Base-by-base conservation (phyloP, 805 yeast genomes). In the Kodamaea hsintzibuensis region DNA sequence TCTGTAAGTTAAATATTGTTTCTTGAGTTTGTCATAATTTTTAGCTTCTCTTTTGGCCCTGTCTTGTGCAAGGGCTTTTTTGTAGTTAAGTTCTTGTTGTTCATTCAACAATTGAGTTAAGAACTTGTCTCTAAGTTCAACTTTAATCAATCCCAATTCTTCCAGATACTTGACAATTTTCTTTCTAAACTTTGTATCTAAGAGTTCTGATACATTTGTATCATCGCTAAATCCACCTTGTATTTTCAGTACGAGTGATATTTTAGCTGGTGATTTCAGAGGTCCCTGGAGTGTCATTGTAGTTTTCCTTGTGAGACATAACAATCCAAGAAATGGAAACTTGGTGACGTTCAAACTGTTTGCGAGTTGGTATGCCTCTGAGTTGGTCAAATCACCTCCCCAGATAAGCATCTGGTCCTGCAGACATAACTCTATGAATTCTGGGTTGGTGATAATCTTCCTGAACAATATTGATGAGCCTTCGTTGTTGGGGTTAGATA, bases 281-380 rank as follows among this genome's bases (percentile, higher is more conserved):
- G 83, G 78, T 0, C 88, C 88, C 17, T 78, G 76, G 0, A 85
- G 82, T 0, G 88, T 79, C 72, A 85, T 62, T 54, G 75, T 59
- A 64, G 76, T 78, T 13, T 76, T 74, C 49, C 84, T 80, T 14
- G 90, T 88, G 52, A 91, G 75, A 47, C 91, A 86, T 9, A 95
- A 67, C 10, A 92, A 71, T 0, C 93, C 96, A 35, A 89, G 67
- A 64, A 89, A 88, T n/a, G 99, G 99, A 62, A 86, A 85, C 58
- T 82, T 80, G 17, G 90, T 80, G 42, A 86, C 86, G 54, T 82
- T 81, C 55, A 92, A 79, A 39, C 86, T 83, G 63, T 88, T 85
- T 0, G 96, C 88, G 13, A 91, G 85, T 61, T 90, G 96, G 63
- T 82, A 85, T 1, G 93, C 89, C 67, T 93, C 98, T 17, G 91